Evolutionary conservation across 805 yeast species (phyloP), one percentile per base, ranked within the genome.

Genomic region (Blastobotrys parvus): DNA sequence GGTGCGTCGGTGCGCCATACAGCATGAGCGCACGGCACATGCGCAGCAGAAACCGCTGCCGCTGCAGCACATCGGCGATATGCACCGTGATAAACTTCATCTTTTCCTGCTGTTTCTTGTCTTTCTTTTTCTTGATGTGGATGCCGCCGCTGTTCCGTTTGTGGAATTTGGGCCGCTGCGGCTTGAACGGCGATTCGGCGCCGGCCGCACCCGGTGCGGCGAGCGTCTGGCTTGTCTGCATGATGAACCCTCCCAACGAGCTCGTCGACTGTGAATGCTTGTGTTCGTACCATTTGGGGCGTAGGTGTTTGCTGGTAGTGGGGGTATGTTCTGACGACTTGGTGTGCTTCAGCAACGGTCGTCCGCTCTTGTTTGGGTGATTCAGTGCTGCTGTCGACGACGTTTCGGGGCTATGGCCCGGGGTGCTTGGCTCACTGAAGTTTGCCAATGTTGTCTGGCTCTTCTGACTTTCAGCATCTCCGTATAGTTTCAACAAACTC

Each of bases 1-100:
- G 73, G 61, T 90, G 97, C 1, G 95, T 88, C 1, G 97, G 97
- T 0, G 97, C 97, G 20, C 97, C 97, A 54, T 77, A 90, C 46
- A 85, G 65, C 97, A 90, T 89, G 43, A 90, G 69, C 0, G 95
- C 94, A 38, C 85, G 77, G 59, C 97, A 89, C 66, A 90, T 71
- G 27, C 90, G 72, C 52, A 89, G 64, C 44, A 90, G 80, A 57
- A 90, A 90, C 39, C 89, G 69, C 59, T 89, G 95, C 44, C 95
- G 73, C 58, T 89, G 94, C 18, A 89, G 65, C 19, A 87, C 75
- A 54, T 85, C 94, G 0, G 95, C 92, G 53, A 89, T 85, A 59
- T 90, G 97, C 11, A 90, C 94, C 0, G 97, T 90, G 55, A 89
- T 89, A 25, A 8, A 25, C 44, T 84, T 55, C 21, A 55, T 50